phyloP scores from a whole-genome alignment of 345 rosid genomes.

The Eucalyptus decipiens region DNA sequence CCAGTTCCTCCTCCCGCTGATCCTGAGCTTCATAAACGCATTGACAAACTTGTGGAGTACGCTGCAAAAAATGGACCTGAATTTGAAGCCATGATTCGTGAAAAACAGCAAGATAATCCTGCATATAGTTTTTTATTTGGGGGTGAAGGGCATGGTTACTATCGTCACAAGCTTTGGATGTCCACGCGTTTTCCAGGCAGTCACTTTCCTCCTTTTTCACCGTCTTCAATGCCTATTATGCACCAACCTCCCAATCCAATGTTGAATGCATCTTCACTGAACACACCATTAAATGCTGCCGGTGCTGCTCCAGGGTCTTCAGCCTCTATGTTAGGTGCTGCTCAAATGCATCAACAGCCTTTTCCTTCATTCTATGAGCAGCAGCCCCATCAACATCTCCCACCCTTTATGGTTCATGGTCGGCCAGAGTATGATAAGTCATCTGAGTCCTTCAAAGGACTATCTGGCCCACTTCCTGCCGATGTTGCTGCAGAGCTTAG shows the following conservation, averaged over 20 bases:
- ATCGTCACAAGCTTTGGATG: slow-evolving; percentile 77
- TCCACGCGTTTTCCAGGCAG: slow-evolving; percentile 50
- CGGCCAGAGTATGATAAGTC: slow-evolving; percentile 77
- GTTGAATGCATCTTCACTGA: slow-evolving; percentile 35
- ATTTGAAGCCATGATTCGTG: slow-evolving; percentile 94
- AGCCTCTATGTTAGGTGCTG: slow-evolving; percentile 29
- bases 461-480: slow-evolving; percentile 78
- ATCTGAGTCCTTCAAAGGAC: slow-evolving; percentile 52
- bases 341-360: slow-evolving; percentile 70
- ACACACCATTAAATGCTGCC: slow-evolving; percentile 5
- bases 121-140: slow-evolving; percentile 85
- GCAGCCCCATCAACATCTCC: slow-evolving; percentile 62
- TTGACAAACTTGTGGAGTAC: slow-evolving; percentile 96
- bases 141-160: slow-evolving; percentile 87
- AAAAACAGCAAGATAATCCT: slow-evolving; percentile 92
- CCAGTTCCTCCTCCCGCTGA: slow-evolving; percentile 79
- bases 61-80: slow-evolving; percentile 87
- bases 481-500: slow-evolving; percentile 83
- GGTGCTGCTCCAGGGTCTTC: slow-evolving; percentile 29
- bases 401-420: slow-evolving; percentile 37
- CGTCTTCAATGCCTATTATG: slow-evolving; percentile 17
- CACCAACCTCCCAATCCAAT: slow-evolving; percentile 68
- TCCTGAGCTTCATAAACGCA: slow-evolving; percentile 90
- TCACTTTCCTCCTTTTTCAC: slow-evolving; percentile 53
- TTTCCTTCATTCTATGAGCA: slow-evolving; percentile 81